Percentiles rank a stretch among this genome's conserved stretches.
Conservation (phyloP, 257 asterid genomes). For the Linaria vulgaris region DNA sequence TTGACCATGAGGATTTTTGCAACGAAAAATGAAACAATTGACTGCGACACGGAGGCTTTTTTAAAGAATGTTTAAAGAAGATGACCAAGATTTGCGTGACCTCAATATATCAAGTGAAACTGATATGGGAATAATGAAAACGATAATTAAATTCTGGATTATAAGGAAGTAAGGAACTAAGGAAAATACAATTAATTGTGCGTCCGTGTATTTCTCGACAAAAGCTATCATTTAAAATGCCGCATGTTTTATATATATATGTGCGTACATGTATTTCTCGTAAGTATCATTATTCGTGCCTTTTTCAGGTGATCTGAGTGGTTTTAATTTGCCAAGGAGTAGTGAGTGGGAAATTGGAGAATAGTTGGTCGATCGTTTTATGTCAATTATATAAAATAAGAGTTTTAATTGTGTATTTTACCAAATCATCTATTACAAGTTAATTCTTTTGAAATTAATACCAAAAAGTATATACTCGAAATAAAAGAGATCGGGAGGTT, state of each 20-base stretch:
- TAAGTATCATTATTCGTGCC: no score
- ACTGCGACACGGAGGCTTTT: not conserved
- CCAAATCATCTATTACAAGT: no score
- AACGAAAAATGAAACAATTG: not conserved
- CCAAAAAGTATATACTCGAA: slow-evolving; percentile 27
- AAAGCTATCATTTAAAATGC: no score
- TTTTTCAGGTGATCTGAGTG: no score
- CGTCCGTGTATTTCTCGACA: no score
- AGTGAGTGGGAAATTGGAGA: no score
- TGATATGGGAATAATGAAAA: not conserved
- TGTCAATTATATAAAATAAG: no score
- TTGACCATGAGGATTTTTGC: not conserved
- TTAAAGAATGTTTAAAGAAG: not conserved
- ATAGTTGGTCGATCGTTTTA: no score
- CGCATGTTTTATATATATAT: no score
- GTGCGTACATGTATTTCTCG: no score
- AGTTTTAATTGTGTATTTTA: no score
- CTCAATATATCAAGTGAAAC: not conserved
- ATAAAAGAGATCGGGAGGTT: slow-evolving; percentile 18
- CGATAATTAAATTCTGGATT: not conserved
- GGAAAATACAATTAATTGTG: not conserved
- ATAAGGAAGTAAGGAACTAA: not conserved
- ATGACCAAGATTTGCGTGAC: not conserved
- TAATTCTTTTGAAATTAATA: slow-evolving; percentile 17
- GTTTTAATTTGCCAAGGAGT: no score